Percentiles rank a stretch among this genome's conserved stretches.
These are phyloP conservation scores for Pseudogymnoascus sp. DNA, from an alignment of 2,329 filamentous ascomycete genomes.

Conservation along the genomic window DNA sequence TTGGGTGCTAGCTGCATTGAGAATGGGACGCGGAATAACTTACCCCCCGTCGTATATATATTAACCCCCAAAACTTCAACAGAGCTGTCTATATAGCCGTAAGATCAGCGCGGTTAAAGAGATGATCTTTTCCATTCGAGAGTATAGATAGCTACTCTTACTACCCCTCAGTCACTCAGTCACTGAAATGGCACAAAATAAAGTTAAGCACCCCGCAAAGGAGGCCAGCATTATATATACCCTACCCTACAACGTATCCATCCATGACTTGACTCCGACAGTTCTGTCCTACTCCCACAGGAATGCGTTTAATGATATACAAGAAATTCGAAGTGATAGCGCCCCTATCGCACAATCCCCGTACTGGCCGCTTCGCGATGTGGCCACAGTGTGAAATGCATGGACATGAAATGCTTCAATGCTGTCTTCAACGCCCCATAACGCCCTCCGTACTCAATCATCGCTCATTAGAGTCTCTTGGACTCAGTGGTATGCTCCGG, in stretches of 20 bases:
- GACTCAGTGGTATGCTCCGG: background rate
- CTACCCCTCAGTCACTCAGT: background rate
- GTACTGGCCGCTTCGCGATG: background rate
- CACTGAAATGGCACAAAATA: background rate
- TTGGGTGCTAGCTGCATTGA: background rate
- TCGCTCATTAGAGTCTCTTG: conserved; percentile 4
- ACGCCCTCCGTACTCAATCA: background rate
- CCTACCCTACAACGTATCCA: conserved; percentile 1
- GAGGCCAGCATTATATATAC: conserved; percentile 1
- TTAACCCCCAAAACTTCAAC: background rate
- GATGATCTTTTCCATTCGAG: background rate
- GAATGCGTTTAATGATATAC: conserved; percentile 5
- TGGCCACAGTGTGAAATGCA: conserved; percentile 3
- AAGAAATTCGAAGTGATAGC: background rate
- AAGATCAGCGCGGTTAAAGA: background rate
- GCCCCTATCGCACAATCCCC: background rate
- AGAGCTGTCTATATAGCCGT: background rate
- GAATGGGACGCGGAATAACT: background rate
- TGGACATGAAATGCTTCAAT: conserved; percentile 1
- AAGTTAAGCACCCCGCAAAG: background rate
- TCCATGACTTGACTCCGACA: background rate
- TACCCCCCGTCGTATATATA: background rate
- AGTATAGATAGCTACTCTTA: background rate
- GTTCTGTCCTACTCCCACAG: background rate
- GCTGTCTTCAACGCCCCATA: background rate